Evolutionary conservation across 2,329 filamentous ascomycete species (phyloP).

Genomic region (Neonectria ditissima): DNA sequence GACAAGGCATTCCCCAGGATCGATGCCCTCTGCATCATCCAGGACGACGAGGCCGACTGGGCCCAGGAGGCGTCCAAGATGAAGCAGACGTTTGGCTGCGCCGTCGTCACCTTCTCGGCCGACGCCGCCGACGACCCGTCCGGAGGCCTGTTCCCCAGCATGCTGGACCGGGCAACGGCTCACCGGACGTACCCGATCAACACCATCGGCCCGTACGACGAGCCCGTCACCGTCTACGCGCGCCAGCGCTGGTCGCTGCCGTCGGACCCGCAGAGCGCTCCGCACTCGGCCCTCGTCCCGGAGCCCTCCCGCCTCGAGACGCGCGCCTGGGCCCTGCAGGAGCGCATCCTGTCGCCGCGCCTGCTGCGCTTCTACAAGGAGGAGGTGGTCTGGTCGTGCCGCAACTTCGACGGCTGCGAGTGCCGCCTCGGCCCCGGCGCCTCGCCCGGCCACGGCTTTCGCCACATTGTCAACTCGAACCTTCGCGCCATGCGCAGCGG

Average conservation of each 20-base stretch:
- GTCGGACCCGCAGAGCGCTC: neutral
- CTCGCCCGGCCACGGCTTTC: neutral
- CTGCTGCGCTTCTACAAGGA: neutral
- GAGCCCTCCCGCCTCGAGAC: neutral
- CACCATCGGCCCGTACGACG: neutral
- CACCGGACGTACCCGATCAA: neutral
- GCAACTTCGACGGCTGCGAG: neutral
- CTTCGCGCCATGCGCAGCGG: neutral
- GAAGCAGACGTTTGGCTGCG: neutral
- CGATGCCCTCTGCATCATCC: neutral
- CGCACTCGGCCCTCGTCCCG: neutral
- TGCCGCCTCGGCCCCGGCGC: neutral
- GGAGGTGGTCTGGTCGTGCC: neutral
- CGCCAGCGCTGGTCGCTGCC: neutral
- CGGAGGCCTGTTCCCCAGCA: neutral
- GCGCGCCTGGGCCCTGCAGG: neutral
- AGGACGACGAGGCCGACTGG: neutral
- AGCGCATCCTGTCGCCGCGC: neutral
- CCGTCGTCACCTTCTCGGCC: neutral
- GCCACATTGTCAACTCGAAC: no score
- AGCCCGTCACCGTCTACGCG: neutral
- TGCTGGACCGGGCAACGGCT: neutral
- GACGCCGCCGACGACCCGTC: neutral
- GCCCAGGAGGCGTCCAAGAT: neutral
- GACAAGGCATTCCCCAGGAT: neutral